phyloP scores from a whole-genome alignment of 352 stramenopile genomes.

The Plasmopara viticola region DNA sequence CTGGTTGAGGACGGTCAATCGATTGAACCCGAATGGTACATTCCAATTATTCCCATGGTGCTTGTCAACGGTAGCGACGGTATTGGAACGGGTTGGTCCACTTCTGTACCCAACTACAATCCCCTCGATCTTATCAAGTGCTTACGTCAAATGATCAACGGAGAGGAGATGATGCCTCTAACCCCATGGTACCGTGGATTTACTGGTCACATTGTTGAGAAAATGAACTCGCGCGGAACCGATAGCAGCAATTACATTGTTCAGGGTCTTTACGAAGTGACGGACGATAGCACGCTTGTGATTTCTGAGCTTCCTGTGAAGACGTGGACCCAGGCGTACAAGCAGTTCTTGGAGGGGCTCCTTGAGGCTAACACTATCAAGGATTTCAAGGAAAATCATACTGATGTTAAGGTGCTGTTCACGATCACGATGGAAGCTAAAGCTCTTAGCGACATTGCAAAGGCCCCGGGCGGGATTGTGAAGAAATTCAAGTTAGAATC shows the following conservation, averaged over 20 bases:
- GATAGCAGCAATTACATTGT: conserved; percentile 76
- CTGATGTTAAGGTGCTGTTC: conserved; percentile 89
- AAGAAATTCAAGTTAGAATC: conserved; percentile 96
- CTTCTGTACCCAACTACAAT: conserved; percentile 90
- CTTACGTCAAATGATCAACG: conserved; percentile 58
- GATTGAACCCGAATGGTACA: conserved; percentile 91
- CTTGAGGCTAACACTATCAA: conserved; percentile 84
- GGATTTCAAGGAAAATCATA: conserved; percentile 92
- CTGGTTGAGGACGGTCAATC: conserved; percentile 89
- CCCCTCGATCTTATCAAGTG: conserved; percentile 84
- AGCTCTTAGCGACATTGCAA: conserved; percentile 58
- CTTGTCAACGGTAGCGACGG: conserved; percentile 96
- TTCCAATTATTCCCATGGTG: conserved; percentile 96
- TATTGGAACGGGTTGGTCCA: conserved; percentile 96
- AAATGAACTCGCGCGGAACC: conserved; percentile 42
- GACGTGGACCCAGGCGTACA: conserved; percentile 96
- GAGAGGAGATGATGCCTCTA: conserved; percentile 50
- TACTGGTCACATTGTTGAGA: conserved; percentile 80
- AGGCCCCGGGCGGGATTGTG: conserved; percentile 70
- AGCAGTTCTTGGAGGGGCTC: conserved; percentile 90
- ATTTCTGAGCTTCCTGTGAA: conserved; percentile 96
- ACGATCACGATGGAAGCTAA: conserved; percentile 78
- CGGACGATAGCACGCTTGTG: conserved; percentile 84
- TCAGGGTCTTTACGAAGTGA: conserved; percentile 76
- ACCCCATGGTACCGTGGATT: conserved; percentile 92